Evolutionary conservation across 441 rosid species (phyloP).

Genomic region (Flueggea neowawraea): DNA sequence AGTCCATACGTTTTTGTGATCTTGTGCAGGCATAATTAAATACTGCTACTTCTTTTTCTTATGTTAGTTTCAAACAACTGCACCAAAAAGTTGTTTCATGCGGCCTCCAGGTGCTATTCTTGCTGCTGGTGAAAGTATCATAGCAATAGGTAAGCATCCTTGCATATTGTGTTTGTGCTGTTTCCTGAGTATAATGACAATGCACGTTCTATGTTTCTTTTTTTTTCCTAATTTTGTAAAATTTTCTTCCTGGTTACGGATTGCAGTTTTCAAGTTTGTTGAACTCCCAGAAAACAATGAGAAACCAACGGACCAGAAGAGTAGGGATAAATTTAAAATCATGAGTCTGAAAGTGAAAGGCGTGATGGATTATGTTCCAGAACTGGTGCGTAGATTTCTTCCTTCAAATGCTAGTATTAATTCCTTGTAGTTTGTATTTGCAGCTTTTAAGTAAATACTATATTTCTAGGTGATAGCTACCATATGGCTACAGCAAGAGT

Average conservation of each 20-base stretch:
- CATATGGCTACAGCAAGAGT: too few relatives aligned
- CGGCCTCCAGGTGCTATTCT: slow-evolving; percentile 75
- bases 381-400: slow-evolving; percentile 43
- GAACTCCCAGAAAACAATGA: slow-evolving; percentile 71
- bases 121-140: slow-evolving; percentile 62
- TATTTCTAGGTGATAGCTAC: too few relatives aligned
- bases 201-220: neutral
- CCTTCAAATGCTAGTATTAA: neutral
- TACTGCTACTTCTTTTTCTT: slow-evolving; percentile 7
- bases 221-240: neutral
- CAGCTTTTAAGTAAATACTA: too few relatives aligned
- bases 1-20: too few relatives aligned
- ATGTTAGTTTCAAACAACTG: slow-evolving; percentile 72
- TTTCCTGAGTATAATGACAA: neutral
- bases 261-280: slow-evolving; percentile 74
- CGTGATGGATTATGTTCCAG: slow-evolving; percentile 65
- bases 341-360: slow-evolving; percentile 71
- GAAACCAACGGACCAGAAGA: slow-evolving; percentile 52
- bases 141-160: slow-evolving; percentile 54
- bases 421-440: neutral
- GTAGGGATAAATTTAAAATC: slow-evolving; percentile 70
- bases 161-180: neutral
- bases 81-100: too few relatives aligned
- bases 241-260: slow-evolving; percentile 13
- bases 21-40: neutral